Evolutionary conservation across 148 eudicot genomes (phyloP).

Genomic region (Vaccinium myrtillus): DNA sequence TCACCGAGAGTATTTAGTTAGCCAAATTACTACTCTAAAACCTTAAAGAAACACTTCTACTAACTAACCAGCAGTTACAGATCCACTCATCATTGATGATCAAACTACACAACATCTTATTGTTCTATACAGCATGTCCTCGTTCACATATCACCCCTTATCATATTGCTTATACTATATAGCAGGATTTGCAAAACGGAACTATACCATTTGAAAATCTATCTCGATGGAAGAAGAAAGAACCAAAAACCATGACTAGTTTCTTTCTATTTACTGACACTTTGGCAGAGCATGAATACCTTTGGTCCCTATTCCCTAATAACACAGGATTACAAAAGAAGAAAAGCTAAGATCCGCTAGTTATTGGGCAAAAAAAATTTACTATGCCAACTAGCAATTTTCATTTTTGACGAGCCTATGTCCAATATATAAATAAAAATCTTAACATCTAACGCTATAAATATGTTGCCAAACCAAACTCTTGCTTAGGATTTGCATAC

Average conservation of each 20-base stretch:
- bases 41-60: neutral
- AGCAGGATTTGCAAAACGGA: neutral
- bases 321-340: neutral
- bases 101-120: neutral
- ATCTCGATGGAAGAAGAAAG: neutral
- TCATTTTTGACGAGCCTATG: neutral
- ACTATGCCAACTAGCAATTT: neutral
- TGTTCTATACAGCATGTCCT: neutral
- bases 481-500: neutral
- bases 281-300: neutral
- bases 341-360: neutral
- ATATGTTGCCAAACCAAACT: neutral
- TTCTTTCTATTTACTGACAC: neutral
- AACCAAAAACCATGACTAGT: neutral
- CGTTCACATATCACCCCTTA: neutral
- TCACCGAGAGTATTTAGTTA: neutral
- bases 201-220: neutral
- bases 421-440: neutral
- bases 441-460: neutral
- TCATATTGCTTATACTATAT: neutral
- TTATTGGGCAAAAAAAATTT: neutral
- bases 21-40: neutral
- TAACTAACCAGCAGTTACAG: neutral
- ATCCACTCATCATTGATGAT: neutral
- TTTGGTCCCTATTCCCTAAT: neutral